Conservation (phyloP, 164 flowering plant species). For the Houttuynia cordata region DNA sequence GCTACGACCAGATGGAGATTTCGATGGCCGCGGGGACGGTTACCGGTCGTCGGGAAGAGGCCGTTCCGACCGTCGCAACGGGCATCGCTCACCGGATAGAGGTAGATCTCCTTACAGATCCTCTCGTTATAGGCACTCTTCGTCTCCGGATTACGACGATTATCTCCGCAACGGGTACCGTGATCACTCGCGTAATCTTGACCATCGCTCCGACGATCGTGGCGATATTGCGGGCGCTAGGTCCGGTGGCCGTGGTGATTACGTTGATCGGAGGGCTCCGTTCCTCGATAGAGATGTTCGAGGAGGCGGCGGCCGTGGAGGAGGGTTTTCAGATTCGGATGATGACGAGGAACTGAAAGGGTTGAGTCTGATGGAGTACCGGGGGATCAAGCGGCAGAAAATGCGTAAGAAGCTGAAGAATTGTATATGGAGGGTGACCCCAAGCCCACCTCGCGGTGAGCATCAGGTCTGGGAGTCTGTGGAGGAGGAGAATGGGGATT, state of each 20-base stretch:
- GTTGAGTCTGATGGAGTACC: constrained; percentile 49
- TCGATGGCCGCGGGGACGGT: background rate
- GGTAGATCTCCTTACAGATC: constrained; percentile 10
- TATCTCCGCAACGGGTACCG: too few relatives aligned
- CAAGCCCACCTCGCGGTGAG: constrained; percentile 66
- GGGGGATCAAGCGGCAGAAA: constrained; percentile 79
- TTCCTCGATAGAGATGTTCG: constrained; percentile 23
- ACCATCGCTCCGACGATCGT: background rate
- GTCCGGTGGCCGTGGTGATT: background rate
- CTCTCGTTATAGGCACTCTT: background rate
- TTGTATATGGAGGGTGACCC: constrained; percentile 69
- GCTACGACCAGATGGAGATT: background rate
- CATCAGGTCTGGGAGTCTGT: constrained; percentile 23
- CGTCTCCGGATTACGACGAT: constrained; percentile 1
- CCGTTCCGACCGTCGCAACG: constrained; percentile 1
- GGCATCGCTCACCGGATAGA: constrained; percentile 10
- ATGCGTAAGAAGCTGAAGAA: constrained; percentile 46
- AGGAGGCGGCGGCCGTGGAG: constrained; percentile 12
- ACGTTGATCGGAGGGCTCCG: constrained; percentile 9
- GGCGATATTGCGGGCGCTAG: background rate
- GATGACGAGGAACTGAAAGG: constrained; percentile 90
- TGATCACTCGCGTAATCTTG: background rate
- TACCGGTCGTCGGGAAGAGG: background rate
- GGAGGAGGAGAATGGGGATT: constrained; percentile 22
- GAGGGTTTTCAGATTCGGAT: constrained; percentile 29